Conservation (phyloP, 164 flowering plant genomes). For the Houttuynia cordata region DNA sequence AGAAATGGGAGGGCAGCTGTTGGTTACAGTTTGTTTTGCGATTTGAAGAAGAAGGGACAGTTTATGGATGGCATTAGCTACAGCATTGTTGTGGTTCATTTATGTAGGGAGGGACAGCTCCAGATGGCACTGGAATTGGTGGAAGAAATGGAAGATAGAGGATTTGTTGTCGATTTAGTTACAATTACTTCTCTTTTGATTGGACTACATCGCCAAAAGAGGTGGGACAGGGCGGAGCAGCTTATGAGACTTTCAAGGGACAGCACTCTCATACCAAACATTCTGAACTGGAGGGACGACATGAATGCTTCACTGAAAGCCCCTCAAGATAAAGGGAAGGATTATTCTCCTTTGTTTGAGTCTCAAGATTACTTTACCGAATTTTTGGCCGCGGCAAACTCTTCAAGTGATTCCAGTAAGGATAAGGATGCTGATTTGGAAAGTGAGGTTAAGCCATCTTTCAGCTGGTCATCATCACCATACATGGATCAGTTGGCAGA, state of each 20-base stretch:
- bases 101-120: slow-evolving; percentile 51
- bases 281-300: slow-evolving; percentile 55
- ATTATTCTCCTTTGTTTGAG: slow-evolving; percentile 60
- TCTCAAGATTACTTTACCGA: slow-evolving; percentile 38
- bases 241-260: slow-evolving; percentile 69
- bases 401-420: slow-evolving; percentile 6
- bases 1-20: slow-evolving; percentile 76
- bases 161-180: slow-evolving; percentile 73
- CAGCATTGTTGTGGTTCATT: slow-evolving; percentile 64
- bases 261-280: slow-evolving; percentile 41
- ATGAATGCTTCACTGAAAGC: slow-evolving; percentile 50
- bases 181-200: slow-evolving; percentile 66
- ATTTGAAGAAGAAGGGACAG: slow-evolving; percentile 78
- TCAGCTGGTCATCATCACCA: slow-evolving; percentile 76
- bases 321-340: slow-evolving; percentile 44
- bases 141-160: slow-evolving; percentile 86
- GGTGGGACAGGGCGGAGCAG: slow-evolving; percentile 66
- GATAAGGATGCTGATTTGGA: slow-evolving; percentile 11
- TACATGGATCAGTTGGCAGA: slow-evolving; percentile 64
- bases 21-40: slow-evolving; percentile 62
- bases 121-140: slow-evolving; percentile 58
- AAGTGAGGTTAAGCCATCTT: slow-evolving; percentile 9
- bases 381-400: slow-evolving; percentile 28
- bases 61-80: slow-evolving; percentile 75
- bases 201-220: slow-evolving; percentile 52